A percentile compares a stretch with the other conserved stretches of the same genome.
phyloP scores from a whole-genome alignment of 495 filamentous ascomycete species.

The Bacidia gigantensis region DNA sequence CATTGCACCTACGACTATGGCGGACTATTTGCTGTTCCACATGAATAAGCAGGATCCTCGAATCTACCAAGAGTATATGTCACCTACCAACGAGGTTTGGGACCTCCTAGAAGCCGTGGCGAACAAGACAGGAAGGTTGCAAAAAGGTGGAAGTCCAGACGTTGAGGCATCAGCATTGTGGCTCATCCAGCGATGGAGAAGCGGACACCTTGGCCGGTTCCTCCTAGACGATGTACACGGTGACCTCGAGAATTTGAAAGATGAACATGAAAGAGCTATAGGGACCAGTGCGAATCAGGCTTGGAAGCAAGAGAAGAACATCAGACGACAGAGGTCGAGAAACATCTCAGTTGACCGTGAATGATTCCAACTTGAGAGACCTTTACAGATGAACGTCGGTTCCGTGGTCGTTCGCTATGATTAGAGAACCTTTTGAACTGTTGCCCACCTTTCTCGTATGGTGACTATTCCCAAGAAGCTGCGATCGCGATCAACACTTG shows the following conservation, averaged over 20 bases:
- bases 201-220: conserved; percentile 61
- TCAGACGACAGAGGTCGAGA: conserved; percentile 18
- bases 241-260: conserved; percentile 23
- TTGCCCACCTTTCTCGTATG: no score
- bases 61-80: conserved; percentile 49
- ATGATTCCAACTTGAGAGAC: no score
- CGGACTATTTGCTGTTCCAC: conserved; percentile 78
- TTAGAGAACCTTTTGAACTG: no score
- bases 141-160: conserved; percentile 60
- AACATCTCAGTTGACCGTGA: not conserved
- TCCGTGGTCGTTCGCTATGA: no score
- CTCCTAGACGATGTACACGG: conserved; percentile 63
- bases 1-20: conserved; percentile 57
- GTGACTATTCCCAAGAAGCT: no score
- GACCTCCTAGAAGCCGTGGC: conserved; percentile 56
- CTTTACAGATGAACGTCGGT: no score
- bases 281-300: conserved; percentile 33
- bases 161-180: conserved; percentile 64
- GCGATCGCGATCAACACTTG: no score
- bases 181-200: conserved; percentile 73
- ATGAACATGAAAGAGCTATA: conserved; percentile 8
- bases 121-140: conserved; percentile 56
- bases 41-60: conserved; percentile 48
- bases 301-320: conserved; percentile 25
- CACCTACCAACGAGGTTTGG: conserved; percentile 70